Conservation (phyloP, 2,329 filamentous ascomycete genomes). For the Drechslerella coelobrocha region DNA sequence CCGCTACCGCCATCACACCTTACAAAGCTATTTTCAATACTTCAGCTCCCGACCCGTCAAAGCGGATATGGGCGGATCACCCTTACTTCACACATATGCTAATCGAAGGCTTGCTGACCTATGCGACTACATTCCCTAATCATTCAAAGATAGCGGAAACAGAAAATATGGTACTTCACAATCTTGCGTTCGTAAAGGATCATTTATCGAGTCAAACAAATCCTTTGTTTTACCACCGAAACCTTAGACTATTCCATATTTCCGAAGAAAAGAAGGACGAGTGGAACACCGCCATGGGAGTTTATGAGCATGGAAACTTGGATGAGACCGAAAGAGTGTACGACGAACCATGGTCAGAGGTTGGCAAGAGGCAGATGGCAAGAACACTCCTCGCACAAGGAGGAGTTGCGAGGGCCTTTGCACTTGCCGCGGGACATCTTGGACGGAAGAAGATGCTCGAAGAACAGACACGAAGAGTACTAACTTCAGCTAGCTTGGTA, state of each 20-base stretch:
- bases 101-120: conserved; percentile 31
- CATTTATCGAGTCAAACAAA: conserved; percentile 26
- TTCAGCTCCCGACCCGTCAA: conserved; percentile 34
- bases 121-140: conserved; percentile 36
- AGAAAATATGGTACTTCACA: conserved; percentile 43
- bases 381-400: conserved; percentile 39
- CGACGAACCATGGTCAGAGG: conserved; percentile 33
- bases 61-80: conserved; percentile 38
- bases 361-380: conserved; percentile 22
- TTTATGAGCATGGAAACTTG: conserved; percentile 18
- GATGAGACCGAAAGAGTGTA: conserved; percentile 44
- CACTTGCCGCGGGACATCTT: conserved; percentile 17
- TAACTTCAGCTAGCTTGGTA: conserved; percentile 39
- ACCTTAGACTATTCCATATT: conserved; percentile 24
- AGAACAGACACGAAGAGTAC: conserved; percentile 25
- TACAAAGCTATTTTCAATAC: conserved; percentile 48
- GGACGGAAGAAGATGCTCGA: conserved; percentile 29
- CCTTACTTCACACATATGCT: conserved; percentile 45
- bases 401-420: conserved; percentile 41
- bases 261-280: conserved; percentile 35
- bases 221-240: conserved; percentile 35
- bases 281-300: conserved; percentile 42
- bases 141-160: conserved; percentile 36
- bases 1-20: conserved; percentile 23
- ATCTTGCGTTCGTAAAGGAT: conserved; percentile 23